Evolutionary conservation across 176 grass and related monocot species (phyloP), one percentile per base, ranked within the genome.

Genomic region (Carex scoparia): DNA sequence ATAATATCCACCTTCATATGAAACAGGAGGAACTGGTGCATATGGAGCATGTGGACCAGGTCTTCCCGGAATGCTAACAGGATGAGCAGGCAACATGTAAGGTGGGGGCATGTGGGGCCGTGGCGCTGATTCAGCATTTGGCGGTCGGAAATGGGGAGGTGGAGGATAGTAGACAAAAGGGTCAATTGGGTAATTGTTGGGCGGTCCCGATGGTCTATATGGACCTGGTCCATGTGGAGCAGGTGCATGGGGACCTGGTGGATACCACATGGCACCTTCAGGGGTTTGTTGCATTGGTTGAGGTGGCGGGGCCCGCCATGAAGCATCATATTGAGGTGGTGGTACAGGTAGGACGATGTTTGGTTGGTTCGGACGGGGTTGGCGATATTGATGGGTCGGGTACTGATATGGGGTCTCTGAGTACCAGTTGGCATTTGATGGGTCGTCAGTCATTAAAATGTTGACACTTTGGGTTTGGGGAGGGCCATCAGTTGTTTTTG

Each of bases 1-100:
- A 89, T 91, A 92, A 91, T 92, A 99, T 30, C 87, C 90, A 84
- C 90, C 93, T 80, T 92, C 94, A 83, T 55, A 83, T 66, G 60
- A 53, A 83, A 63, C 61, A 68, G 81, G 81, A 66, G 61, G 42
- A 33, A 78, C 81, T 55, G 81, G 27, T 16, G 89, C 80, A 35
- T 81, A 80, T 86, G 93, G 89, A n/a, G 86, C 84, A 77, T 93
- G 91, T 70, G 85, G 88, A 85, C 89, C 86, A 67, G 93, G 91
- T 68, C 89, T 94, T 56, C 76, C 88, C 72, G 93, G 88, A 83
- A 94, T 87, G 51, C 74, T 56, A 5, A 78, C 74, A 78, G 74
- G 51, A 92, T 92, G 85, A 92, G 91, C 74, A 51, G 88, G 91
- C 80, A 88, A 89, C 80, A 95, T 81, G 80, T 88, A 99, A 16